Percentiles rank a stretch among this genome's conserved stretches.
Conservation (phyloP, 23 red algal genomes). For the Pyropia haitanensis region DNA sequence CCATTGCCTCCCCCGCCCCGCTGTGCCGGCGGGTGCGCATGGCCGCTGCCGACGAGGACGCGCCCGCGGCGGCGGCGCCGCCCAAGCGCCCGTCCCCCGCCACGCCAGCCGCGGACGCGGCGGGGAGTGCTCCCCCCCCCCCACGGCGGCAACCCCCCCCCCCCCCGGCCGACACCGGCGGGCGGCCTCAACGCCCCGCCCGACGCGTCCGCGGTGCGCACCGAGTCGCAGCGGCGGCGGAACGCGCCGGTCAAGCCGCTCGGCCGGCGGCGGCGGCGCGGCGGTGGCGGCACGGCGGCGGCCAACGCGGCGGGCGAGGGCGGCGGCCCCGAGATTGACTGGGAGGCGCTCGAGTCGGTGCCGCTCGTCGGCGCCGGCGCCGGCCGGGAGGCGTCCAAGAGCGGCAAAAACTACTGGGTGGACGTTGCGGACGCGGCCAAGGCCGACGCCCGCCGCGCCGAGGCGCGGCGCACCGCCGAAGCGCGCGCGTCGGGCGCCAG, state of each 20-base stretch:
- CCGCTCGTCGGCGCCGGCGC: slow-evolving; percentile 45
- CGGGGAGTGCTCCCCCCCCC: too few relatives aligned
- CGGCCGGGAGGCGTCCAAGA: slow-evolving; percentile 10
- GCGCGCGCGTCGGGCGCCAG: not conserved
- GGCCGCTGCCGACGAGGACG: too few relatives aligned
- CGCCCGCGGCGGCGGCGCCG: too few relatives aligned
- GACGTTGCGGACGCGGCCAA: slow-evolving; percentile 9
- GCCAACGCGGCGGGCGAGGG: not conserved
- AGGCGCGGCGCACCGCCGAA: slow-evolving; percentile 1
- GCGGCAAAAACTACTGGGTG: slow-evolving; percentile 69
- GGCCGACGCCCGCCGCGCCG: not conserved
- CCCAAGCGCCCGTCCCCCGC: too few relatives aligned
- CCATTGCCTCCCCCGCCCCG: too few relatives aligned
- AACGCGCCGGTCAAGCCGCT: slow-evolving; percentile 53
- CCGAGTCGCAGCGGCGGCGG: slow-evolving; percentile 62
- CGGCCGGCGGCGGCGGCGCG: slow-evolving; percentile 26
- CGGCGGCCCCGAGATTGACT: slow-evolving; percentile 15
- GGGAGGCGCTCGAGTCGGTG: slow-evolving; percentile 51
- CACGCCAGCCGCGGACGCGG: too few relatives aligned
- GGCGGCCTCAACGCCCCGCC: slow-evolving; percentile 10
- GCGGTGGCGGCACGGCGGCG: not conserved
- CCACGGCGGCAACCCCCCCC: too few relatives aligned
- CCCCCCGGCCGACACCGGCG: not conserved
- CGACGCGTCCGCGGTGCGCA: slow-evolving; percentile 43
- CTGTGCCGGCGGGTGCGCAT: too few relatives aligned